A percentile compares a stretch with the other conserved stretches of the same genome.
Evolutionary conservation across 345 rosid genomes (phyloP).

Genomic region (Balakata baccata): DNA sequence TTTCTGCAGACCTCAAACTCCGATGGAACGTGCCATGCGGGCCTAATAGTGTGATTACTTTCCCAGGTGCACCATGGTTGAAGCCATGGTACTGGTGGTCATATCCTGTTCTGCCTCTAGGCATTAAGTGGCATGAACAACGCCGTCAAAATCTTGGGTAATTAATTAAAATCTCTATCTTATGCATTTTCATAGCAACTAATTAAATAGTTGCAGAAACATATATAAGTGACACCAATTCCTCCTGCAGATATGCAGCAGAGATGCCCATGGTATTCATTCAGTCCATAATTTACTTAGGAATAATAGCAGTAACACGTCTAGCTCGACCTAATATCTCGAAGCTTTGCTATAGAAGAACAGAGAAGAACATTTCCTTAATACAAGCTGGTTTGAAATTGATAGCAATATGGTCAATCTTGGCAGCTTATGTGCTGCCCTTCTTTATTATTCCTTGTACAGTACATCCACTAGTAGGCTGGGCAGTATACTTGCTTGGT

Average conservation of each 20-base stretch:
- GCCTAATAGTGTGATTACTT: constrained; percentile 88
- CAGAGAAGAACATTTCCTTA: constrained; percentile 51
- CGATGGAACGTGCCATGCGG: constrained; percentile 94
- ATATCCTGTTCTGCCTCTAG: constrained; percentile 92
- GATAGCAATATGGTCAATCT: constrained; percentile 63
- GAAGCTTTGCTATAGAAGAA: constrained; percentile 70
- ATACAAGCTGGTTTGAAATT: constrained; percentile 57
- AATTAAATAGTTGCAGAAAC: background rate
- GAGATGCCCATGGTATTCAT: constrained; percentile 70
- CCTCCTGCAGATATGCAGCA: constrained; percentile 50
- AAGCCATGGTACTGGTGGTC: constrained; percentile 99
- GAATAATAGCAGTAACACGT: constrained; percentile 56
- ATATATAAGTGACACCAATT: background rate
- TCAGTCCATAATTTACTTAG: constrained; percentile 59
- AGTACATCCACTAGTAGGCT: constrained; percentile 76
- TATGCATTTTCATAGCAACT: background rate
- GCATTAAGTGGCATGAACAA: constrained; percentile 75
- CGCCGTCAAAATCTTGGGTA: constrained; percentile 77
- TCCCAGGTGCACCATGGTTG: constrained; percentile 91
- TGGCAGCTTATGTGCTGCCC: constrained; percentile 69
- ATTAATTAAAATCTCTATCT: background rate
- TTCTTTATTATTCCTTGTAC: constrained; percentile 77
- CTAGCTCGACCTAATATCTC: constrained; percentile 63
- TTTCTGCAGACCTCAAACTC: constrained; percentile 63
- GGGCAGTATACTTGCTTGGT: constrained; percentile 76